Evolutionary conservation across 345 rosid species (phyloP).

Genomic region (Mallotus nudiflorus): DNA sequence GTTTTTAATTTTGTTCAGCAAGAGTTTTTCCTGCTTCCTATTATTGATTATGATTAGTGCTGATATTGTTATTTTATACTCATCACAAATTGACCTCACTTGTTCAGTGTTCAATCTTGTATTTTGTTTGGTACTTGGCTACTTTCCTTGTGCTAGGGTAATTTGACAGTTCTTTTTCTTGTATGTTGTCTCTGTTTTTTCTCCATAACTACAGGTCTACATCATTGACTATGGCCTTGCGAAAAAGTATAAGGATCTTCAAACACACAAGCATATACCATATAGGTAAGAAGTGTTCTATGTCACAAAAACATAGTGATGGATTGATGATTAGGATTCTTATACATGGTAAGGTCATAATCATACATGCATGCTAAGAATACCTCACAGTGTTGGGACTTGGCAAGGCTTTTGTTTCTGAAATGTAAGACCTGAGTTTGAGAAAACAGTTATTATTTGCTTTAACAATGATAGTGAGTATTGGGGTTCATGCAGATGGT

Average conservation of each 20-base stretch:
- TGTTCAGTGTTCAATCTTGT: background rate
- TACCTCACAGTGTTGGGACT: background rate
- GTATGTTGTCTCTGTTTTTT: background rate
- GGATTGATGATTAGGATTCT: background rate
- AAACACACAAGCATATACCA: constrained; percentile 40
- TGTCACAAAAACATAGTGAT: background rate
- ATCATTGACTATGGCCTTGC: constrained; percentile 40
- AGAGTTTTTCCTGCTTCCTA: background rate
- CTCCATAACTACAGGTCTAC: constrained; percentile 23
- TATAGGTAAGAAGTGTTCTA: constrained; percentile 22
- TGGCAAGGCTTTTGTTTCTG: background rate
- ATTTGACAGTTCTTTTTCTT: background rate
- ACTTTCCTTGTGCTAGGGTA: background rate
- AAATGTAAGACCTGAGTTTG: background rate
- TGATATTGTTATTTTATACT: background rate
- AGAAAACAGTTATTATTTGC: background rate
- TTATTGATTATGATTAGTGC: background rate
- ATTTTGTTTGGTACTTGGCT: background rate
- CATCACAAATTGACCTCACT: background rate
- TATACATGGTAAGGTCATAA: background rate
- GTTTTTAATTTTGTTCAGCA: background rate
- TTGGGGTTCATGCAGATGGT: too few relatives aligned
- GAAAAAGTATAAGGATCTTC: constrained; percentile 37
- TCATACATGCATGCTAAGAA: background rate
- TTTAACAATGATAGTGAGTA: background rate